Base-by-base conservation (phyloP, 768 basidiomycete species). In the Mycena galericulata region DNA sequence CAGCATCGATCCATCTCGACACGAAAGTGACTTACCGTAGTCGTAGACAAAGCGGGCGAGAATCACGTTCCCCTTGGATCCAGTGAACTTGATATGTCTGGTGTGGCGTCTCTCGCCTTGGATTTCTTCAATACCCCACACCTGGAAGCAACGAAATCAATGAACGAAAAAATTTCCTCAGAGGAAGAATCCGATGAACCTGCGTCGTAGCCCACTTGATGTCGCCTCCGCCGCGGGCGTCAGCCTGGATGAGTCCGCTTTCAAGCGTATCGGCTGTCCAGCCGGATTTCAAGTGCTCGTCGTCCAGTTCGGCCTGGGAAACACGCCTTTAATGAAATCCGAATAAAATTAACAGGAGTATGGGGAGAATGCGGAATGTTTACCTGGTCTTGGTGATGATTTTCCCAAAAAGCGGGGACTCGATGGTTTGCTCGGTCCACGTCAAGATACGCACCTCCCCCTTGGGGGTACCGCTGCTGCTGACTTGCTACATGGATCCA, bases 41-140 rank as follows among this genome's bases (percentile, higher is more conserved):
- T 92, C 90, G 67, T 92, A 93, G 18, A 90, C 81, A 36, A 92
- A 74, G 47, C 84, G 86, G 14, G 83, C 82, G 59, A 86, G 79
- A 49, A 92, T 86, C 26, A 86, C 85, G 70, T 89, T 84, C 14
- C 81, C 87, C 34, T 80, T 73, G 3, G 90, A 85, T 1, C 90
- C 90, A 14, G 85, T 87, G 76, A 92, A 92, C 69, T 84, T 82
- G 66, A 90, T 78, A 70, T 84, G 89, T 62, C 90, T 83, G 4
- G 84, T 81, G 70, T 92, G 88, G 64, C 89, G 80, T 70, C 88
- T 86, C 74, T 87, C 86, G 22, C 83, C 88, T 11, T 89, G 77
- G 67, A 90, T 79, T 6, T 82, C 81, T 71, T 90, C 84, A 30
- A 92, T 83, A n/a, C 91, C 92, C 92, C 91, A 93, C 20, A 82